A percentile compares a stretch with the other conserved stretches of the same genome.
phyloP scores from a whole-genome alignment of 495 filamentous ascomycete species.

The Penicillium coprophilum region DNA sequence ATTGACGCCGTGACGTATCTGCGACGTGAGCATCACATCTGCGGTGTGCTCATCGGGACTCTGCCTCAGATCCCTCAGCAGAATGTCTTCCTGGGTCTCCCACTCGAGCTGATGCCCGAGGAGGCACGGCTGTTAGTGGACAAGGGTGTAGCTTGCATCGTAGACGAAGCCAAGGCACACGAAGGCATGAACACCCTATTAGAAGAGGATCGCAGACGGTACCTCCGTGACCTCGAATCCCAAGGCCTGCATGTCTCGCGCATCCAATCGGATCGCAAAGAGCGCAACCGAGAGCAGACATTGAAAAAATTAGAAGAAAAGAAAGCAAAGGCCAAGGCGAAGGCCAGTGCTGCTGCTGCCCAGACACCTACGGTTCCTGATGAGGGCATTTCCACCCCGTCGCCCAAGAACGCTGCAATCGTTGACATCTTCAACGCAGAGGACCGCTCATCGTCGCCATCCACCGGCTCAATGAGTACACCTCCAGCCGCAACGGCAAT shows the following conservation, averaged over 20 bases:
- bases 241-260: slow-evolving; percentile 48
- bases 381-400: slow-evolving; percentile 13
- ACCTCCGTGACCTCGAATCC: slow-evolving; percentile 45
- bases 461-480: slow-evolving; percentile 16
- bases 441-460: slow-evolving; percentile 18
- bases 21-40: slow-evolving; percentile 78
- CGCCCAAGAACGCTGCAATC: slow-evolving; percentile 8
- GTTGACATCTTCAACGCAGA: slow-evolving; percentile 47
- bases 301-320: slow-evolving; percentile 46
- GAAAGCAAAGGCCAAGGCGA: slow-evolving; percentile 37
- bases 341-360: slow-evolving; percentile 26
- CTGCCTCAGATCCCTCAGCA: slow-evolving; percentile 91
- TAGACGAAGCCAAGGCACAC: slow-evolving; percentile 72
- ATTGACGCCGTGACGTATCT: slow-evolving; percentile 77
- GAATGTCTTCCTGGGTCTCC: slow-evolving; percentile 89
- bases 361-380: slow-evolving; percentile 12
- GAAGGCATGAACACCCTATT: slow-evolving; percentile 57
- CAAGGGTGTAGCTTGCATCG: slow-evolving; percentile 72
- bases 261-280: slow-evolving; percentile 39
- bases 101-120: slow-evolving; percentile 85
- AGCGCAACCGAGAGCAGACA: slow-evolving; percentile 38
- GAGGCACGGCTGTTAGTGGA: slow-evolving; percentile 84
- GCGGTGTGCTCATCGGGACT: slow-evolving; percentile 81
- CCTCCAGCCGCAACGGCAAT: slow-evolving; percentile 37
- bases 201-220: slow-evolving; percentile 50